Base-by-base conservation (phyloP, 2,329 filamentous ascomycete genomes). In the Claviceps paspali region DNA sequence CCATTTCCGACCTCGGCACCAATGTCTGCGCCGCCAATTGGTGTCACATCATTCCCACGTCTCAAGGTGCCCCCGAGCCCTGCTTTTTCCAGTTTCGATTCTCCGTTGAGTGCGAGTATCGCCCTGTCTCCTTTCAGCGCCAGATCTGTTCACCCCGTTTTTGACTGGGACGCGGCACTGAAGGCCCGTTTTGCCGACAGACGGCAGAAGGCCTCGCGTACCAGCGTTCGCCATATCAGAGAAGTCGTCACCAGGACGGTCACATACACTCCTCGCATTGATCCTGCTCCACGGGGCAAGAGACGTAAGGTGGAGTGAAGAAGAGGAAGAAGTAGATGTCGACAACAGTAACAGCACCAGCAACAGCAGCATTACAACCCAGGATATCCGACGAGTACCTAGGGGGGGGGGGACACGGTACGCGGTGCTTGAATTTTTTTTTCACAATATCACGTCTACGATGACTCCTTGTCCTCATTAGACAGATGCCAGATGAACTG, bases 171-270 rank as follows among this genome's bases (percentile, higher is more conserved):
- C 41, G 61, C 76, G 5, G 79, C 79, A 6, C 68, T 78, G 49
- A 83, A 80, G 59, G 68, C 69, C 32, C 68, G 73, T 36, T 77
- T 75, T 48, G 68, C 73, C 41, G 79, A 80, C 38, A 65, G 64
- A 54, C 64, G 67, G 48, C 70, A 67, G 44, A 72, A 73, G 53
- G 53, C 68, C 12, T 64, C 72, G 29, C 70, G 68, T 46, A 76
- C 76, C 23, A 77, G 68, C 48, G 66, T 78, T 39, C 73, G 78
- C 42, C 70, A 80, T 52, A 85, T 95, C 41, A 70, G 84, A 38
- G 86, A 95, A 57, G 85, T 95, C 4, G 82, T 95, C 37, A 95
- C 87, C n/a, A 73, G 86, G 48, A 95, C 86, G 12, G 83, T 94
- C 41, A 94, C 84, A 29, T 94, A 92, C 60, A 93, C 83, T 55